phyloP scores from a whole-genome alignment of 805 yeast species.

The Ogataea sp. region DNA sequence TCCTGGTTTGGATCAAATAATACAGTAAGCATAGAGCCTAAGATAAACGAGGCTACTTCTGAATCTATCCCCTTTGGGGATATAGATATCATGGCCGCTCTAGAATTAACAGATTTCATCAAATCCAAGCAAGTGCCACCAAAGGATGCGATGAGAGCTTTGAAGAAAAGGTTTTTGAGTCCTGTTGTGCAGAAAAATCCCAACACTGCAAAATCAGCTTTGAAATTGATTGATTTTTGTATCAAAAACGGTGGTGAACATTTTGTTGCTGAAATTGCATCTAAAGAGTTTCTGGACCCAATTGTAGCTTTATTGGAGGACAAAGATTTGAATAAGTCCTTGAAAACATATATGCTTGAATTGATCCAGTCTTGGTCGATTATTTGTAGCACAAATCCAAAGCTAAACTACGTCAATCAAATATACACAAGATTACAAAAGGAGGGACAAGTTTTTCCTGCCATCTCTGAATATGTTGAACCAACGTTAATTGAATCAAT shows the following conservation, averaged over 20 bases:
- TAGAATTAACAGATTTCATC: conserved; percentile 83
- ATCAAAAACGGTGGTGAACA: conserved; percentile 90
- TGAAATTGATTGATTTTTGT: conserved; percentile 77
- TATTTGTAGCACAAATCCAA: conserved; percentile 62
- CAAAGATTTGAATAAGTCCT: conserved; percentile 33
- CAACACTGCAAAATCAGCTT: conserved; percentile 64
- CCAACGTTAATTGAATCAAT: conserved; percentile 68
- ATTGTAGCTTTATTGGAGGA: conserved; percentile 38
- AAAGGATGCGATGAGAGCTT: conserved; percentile 75
- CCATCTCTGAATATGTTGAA: conserved; percentile 27
- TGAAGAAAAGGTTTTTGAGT: conserved; percentile 62
- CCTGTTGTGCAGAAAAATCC: conserved; percentile 58
- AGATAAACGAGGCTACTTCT: conserved; percentile 72
- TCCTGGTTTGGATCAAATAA: conserved; percentile 40
- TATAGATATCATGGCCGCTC: conserved; percentile 57
- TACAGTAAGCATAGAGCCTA: conserved; percentile 42
- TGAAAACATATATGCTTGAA: conserved; percentile 52
- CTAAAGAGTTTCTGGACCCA: conserved; percentile 82
- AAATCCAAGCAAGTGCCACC: conserved; percentile 74
- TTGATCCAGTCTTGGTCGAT: conserved; percentile 71
- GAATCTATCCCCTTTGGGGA: conserved; percentile 92
- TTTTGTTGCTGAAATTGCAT: conserved; percentile 68
- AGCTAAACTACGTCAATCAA: conserved; percentile 54
- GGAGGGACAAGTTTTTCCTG: conserved; percentile 66
- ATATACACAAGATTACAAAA: conserved; percentile 50